These are phyloP conservation scores for Phytophthora aleatoria DNA, from an alignment of 352 stramenopile genomes.

Conservation along the genomic window DNA sequence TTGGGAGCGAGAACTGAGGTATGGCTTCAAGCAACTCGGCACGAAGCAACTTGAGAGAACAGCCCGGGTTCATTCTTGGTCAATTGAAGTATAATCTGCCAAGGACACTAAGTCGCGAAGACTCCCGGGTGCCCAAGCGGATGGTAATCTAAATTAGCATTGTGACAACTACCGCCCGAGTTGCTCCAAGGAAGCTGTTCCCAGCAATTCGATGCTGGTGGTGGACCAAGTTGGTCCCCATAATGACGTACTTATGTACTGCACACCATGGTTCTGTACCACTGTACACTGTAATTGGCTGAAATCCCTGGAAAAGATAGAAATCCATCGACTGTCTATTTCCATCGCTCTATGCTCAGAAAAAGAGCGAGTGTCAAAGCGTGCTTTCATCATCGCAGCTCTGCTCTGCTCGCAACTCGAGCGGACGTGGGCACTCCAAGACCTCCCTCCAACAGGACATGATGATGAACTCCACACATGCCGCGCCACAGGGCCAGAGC, in stretches of 20 bases:
- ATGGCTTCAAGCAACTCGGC: no score
- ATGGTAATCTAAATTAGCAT: no score
- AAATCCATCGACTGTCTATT: slow-evolving; percentile 21
- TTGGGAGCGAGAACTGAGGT: no score
- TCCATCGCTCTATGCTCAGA: slow-evolving; percentile 22
- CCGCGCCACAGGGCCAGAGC: neutral
- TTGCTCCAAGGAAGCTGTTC: no score
- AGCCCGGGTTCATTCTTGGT: no score
- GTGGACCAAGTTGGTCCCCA: neutral
- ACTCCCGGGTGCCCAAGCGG: no score
- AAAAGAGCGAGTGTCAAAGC: slow-evolving; percentile 27
- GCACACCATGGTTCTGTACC: neutral
- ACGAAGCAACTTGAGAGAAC: no score
- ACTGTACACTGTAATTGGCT: neutral
- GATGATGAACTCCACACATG: slow-evolving; percentile 31
- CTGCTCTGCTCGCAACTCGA: slow-evolving; percentile 2
- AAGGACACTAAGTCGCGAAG: no score
- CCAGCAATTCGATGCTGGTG: no score
- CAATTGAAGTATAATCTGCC: no score
- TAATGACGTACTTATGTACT: neutral
- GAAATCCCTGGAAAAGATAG: slow-evolving; percentile 1
- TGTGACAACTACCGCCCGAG: no score
- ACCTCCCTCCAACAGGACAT: slow-evolving; percentile 3
- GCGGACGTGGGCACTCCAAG: slow-evolving; percentile 12
- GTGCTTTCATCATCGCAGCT: slow-evolving; percentile 4